Conservation (phyloP, 176 grass and related monocot species). For the Puccinellia tenuiflora region DNA sequence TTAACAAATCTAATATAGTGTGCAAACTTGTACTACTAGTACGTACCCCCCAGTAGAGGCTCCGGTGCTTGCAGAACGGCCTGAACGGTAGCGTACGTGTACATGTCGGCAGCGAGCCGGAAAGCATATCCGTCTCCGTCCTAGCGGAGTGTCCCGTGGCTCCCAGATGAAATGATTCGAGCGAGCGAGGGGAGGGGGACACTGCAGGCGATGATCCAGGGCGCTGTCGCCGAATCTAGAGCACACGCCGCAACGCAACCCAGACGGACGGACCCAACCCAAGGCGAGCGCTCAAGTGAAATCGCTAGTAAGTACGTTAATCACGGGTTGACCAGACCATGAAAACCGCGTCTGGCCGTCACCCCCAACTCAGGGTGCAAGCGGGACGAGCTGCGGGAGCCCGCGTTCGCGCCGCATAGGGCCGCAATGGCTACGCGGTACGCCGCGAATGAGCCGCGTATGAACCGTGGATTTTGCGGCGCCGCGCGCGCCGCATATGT, state of each 20-base stretch:
- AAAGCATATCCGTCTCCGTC: neutral
- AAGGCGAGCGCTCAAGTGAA: too few species aligned
- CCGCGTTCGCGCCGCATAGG: too few species aligned
- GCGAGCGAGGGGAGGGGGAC: neutral
- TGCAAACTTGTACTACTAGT: too few species aligned
- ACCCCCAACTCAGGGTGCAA: too few species aligned
- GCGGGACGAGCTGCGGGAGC: too few species aligned
- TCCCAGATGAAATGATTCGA: neutral
- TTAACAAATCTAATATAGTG: too few species aligned
- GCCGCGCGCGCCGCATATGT: too few species aligned
- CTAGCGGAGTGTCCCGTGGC: neutral
- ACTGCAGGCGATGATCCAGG: conserved; percentile 12
- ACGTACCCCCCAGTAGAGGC: too few species aligned
- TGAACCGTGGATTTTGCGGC: too few species aligned
- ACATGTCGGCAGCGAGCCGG: neutral
- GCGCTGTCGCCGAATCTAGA: neutral
- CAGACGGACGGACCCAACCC: too few species aligned
- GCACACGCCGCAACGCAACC: neutral
- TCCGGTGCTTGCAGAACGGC: neutral
- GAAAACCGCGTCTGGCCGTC: neutral
- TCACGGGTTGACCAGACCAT: conserved; percentile 24
- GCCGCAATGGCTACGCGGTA: too few species aligned
- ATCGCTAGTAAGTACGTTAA: conserved; percentile 1
- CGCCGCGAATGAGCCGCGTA: too few species aligned
- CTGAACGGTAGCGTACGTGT: neutral